Conservation (phyloP, 805 yeast genomes). For the Metschnikowia shivogae region DNA sequence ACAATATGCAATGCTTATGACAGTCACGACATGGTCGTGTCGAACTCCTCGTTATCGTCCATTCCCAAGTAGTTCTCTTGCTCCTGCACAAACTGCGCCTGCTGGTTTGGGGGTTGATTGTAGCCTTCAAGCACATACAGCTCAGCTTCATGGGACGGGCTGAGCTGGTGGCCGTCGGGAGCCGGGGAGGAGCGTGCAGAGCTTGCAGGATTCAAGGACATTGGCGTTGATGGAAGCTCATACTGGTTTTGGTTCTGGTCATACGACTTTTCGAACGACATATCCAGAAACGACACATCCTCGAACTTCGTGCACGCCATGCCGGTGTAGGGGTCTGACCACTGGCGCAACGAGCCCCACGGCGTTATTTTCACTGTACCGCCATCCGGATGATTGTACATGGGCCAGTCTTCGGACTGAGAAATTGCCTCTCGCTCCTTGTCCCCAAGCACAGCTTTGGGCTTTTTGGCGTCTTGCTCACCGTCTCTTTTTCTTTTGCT, state of each 20-base stretch:
- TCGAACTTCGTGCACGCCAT: constrained; percentile 47
- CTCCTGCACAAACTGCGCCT: constrained; percentile 24
- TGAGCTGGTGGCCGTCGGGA: constrained; percentile 20
- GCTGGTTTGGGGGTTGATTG: constrained; percentile 2
- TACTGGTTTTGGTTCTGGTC: constrained; percentile 8
- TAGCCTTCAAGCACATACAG: constrained; percentile 36
- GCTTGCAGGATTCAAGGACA: constrained; percentile 14
- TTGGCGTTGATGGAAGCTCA: constrained; percentile 19
- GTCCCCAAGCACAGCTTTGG: constrained; percentile 18
- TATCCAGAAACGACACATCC: constrained; percentile 28
- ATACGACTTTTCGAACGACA: constrained; percentile 18
- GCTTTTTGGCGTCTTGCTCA: constrained; percentile 21
- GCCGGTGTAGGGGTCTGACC: constrained; percentile 39
- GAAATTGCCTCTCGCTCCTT: constrained; percentile 15
- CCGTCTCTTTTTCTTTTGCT: constrained; percentile 24
- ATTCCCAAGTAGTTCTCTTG: constrained; percentile 39
- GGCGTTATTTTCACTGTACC: constrained; percentile 60
- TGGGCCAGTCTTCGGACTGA: constrained; percentile 45
- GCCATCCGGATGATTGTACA: constrained; percentile 58
- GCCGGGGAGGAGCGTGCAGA: constrained; percentile 17
- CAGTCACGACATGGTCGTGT: constrained; percentile 9
- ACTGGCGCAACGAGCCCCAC: constrained; percentile 54
- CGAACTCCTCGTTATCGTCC: constrained; percentile 23
- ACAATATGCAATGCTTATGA: constrained; percentile 1
- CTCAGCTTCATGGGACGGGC: constrained; percentile 39